A percentile compares a stretch with the other conserved stretches of the same genome.
These are phyloP conservation scores for Styphnolobium japonicum DNA, from an alignment of 306 rosid species.

Conservation along the genomic window DNA sequence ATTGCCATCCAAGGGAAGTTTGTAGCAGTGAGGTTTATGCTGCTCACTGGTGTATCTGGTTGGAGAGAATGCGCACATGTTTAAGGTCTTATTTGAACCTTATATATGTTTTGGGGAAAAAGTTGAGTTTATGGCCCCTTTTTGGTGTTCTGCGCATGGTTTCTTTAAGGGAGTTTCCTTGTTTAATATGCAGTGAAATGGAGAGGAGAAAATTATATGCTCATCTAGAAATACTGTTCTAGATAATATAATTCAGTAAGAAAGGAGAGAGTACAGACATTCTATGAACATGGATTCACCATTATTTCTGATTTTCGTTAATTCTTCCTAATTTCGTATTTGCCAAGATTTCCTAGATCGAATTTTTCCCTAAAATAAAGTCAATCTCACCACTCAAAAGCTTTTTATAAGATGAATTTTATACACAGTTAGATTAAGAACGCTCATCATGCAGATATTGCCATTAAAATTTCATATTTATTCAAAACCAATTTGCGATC, in stretches of 20 bases:
- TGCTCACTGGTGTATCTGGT: background rate
- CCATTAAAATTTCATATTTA: too few species aligned
- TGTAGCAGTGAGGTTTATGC: background rate
- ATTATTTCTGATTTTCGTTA: background rate
- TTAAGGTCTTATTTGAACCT: background rate
- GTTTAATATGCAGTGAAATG: background rate
- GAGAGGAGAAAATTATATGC: background rate
- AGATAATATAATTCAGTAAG: background rate
- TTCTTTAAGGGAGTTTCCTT: background rate
- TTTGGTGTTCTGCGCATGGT: background rate
- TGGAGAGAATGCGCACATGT: background rate
- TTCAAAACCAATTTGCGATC: too few species aligned
- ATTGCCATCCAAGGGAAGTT: background rate
- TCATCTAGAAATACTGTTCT: background rate
- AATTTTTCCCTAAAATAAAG: background rate
- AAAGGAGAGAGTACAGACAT: background rate
- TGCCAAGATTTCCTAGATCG: background rate
- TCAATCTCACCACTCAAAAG: background rate
- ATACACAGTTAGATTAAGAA: too few species aligned
- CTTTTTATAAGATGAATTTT: background rate
- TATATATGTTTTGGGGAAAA: background rate
- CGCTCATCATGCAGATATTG: too few species aligned
- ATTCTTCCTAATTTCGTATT: background rate
- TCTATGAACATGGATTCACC: background rate
- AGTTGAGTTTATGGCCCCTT: background rate